Conservation (phyloP, 2,329 filamentous ascomycete genomes). For the Fusarium lateritium region DNA sequence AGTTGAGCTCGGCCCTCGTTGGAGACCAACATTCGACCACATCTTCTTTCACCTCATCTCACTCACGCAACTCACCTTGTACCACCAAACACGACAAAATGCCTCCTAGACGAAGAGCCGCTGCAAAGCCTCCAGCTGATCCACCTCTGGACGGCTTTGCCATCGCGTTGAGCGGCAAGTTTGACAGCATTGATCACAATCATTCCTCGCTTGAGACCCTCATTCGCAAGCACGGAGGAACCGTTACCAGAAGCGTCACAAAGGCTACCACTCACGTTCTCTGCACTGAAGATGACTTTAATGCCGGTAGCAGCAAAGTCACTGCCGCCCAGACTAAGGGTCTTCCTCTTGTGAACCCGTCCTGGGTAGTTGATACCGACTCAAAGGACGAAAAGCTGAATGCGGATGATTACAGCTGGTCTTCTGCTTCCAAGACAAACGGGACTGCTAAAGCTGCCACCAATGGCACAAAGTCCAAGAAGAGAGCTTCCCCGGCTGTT, state of each 20-base stretch:
- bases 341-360: constrained; percentile 69
- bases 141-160: constrained; percentile 63
- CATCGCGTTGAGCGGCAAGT: constrained; percentile 73
- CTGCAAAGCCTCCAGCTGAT: constrained; percentile 42
- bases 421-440: constrained; percentile 47
- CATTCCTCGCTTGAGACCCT: constrained; percentile 63
- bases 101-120: constrained; percentile 43
- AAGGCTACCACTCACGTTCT: constrained; percentile 70
- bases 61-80: neutral
- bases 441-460: constrained; percentile 38
- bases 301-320: constrained; percentile 66
- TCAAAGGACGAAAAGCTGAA: constrained; percentile 45
- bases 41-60: neutral
- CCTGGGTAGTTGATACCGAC: constrained; percentile 75
- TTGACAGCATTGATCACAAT: constrained; percentile 67
- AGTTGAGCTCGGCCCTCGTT: constrained; percentile 14
- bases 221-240: constrained; percentile 65
- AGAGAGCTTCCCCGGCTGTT: constrained; percentile 46
- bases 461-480: constrained; percentile 43
- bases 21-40: neutral
- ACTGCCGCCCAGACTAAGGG: constrained; percentile 61
- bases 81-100: constrained; percentile 24
- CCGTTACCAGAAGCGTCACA: constrained; percentile 63
- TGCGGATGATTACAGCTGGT: constrained; percentile 49
- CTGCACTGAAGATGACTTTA: constrained; percentile 67